Evolutionary conservation across 2,329 filamentous ascomycete genomes (phyloP).

Genomic region (Claviceps cyperi): DNA sequence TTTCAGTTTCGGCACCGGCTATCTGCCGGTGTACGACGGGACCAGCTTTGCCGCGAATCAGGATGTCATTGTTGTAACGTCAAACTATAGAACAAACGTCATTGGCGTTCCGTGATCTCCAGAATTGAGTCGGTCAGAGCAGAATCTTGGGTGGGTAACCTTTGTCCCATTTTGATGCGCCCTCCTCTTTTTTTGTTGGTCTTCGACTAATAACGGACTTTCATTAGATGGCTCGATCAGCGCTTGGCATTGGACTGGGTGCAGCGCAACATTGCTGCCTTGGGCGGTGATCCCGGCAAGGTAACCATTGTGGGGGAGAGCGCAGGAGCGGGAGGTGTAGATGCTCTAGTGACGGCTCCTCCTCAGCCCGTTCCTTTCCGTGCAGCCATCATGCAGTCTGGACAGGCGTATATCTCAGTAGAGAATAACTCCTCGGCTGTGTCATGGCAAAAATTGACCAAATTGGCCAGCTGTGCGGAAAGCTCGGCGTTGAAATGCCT

Average conservation of each 20-base stretch:
- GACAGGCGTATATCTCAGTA: not conserved
- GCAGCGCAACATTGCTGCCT: constrained; percentile 43
- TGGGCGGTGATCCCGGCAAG: constrained; percentile 46
- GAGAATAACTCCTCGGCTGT: not conserved
- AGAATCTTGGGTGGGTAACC: constrained; percentile 1
- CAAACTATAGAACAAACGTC: constrained; percentile 2
- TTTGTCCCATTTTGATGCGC: not conserved
- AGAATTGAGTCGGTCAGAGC: not conserved
- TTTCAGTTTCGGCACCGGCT: constrained; percentile 1
- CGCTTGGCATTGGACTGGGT: constrained; percentile 44
- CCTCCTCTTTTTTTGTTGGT: not conserved
- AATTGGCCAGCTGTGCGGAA: not conserved
- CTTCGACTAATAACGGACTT: no score
- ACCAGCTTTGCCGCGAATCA: constrained; percentile 2
- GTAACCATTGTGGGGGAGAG: constrained; percentile 48
- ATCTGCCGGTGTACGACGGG: not conserved
- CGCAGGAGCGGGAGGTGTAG: constrained; percentile 38
- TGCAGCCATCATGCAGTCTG: constrained; percentile 4
- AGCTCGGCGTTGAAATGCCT: not conserved
- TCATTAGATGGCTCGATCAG: constrained; percentile 27
- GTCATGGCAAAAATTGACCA: not conserved
- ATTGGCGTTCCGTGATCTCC: constrained; percentile 4
- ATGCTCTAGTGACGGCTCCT: not conserved
- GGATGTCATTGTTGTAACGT: constrained; percentile 1
- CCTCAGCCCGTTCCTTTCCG: not conserved